A percentile compares a stretch with the other conserved stretches of the same genome.
Evolutionary conservation across 163 green algal genomes (phyloP).

Genomic region (Scenedesmus sp.): DNA sequence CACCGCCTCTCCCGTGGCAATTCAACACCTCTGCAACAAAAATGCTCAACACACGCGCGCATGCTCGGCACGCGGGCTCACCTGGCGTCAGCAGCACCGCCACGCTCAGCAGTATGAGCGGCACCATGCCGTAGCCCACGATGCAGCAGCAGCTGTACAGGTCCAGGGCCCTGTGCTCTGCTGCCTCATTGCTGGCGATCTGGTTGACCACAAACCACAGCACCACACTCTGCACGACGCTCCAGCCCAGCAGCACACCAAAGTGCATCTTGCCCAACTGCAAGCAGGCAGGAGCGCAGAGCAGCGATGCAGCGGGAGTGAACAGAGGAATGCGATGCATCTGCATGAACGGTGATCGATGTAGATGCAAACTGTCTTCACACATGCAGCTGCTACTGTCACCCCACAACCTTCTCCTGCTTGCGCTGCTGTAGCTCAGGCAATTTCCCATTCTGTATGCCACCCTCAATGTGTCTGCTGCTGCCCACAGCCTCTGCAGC

Average conservation of each 20-base stretch:
- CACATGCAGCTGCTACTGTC: not conserved
- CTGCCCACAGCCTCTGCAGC: not conserved
- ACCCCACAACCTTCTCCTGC: not conserved
- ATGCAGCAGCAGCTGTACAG: constrained; percentile 90
- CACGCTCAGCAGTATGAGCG: constrained; percentile 80
- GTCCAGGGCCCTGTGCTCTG: constrained; percentile 69
- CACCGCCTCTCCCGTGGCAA: too few species aligned
- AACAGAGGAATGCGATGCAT: not conserved
- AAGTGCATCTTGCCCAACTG: constrained; percentile 95
- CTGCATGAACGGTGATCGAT: not conserved
- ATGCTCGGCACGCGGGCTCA: constrained; percentile 14
- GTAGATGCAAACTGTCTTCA: not conserved
- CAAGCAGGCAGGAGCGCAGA: constrained; percentile 11
- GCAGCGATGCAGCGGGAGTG: not conserved
- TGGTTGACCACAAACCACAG: constrained; percentile 91
- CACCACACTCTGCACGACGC: constrained; percentile 80
- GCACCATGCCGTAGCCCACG: constrained; percentile 91
- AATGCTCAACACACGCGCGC: not conserved
- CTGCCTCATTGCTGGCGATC: constrained; percentile 64
- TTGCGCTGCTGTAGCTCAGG: not conserved
- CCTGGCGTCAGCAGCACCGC: constrained; percentile 79
- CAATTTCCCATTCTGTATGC: not conserved
- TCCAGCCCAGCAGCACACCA: constrained; percentile 95
- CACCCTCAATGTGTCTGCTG: not conserved
- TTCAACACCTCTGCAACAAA: not conserved